These are phyloP conservation scores for Fusarium setosum DNA, from an alignment of 2,329 filamentous ascomycete species.

Conservation along the genomic window DNA sequence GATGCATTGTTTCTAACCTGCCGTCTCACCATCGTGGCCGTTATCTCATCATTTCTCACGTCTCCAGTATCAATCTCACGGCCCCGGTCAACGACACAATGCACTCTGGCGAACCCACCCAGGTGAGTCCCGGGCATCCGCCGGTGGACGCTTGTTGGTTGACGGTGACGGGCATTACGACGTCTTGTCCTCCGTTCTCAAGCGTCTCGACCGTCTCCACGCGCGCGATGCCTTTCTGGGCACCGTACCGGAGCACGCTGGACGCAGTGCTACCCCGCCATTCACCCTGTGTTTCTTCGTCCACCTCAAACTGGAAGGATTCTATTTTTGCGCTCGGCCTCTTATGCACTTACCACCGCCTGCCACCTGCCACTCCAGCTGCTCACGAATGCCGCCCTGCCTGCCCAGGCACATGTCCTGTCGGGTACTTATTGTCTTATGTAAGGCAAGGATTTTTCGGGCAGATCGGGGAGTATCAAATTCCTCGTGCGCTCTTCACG, in stretches of 20 bases:
- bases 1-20: constrained; percentile 6
- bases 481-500: constrained; percentile 8
- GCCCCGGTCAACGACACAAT: not conserved
- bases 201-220: constrained; percentile 28
- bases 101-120: constrained; percentile 1
- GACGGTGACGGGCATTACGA: constrained; percentile 22
- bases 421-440: not conserved
- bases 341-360: constrained; percentile 1
- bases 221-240: constrained; percentile 25
- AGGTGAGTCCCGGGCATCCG: not conserved
- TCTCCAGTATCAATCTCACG: not conserved
- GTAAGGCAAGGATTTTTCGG: constrained; percentile 19
- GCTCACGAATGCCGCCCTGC: not conserved
- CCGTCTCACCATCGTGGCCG: constrained; percentile 14
- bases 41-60: constrained; percentile 18
- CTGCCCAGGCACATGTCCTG: not conserved
- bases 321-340: constrained; percentile 34
- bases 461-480: constrained; percentile 7
- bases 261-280: constrained; percentile 32
- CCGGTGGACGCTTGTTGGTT: constrained; percentile 9
- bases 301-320: constrained; percentile 12
- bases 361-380: constrained; percentile 1
- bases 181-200: constrained; percentile 18
- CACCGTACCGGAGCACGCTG: constrained; percentile 25
- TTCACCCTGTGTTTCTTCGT: constrained; percentile 27